Percentiles rank a stretch among this genome's conserved stretches.
Evolutionary conservation across 176 grass and related monocot species (phyloP).

Genomic region (Triticum aestivum): DNA sequence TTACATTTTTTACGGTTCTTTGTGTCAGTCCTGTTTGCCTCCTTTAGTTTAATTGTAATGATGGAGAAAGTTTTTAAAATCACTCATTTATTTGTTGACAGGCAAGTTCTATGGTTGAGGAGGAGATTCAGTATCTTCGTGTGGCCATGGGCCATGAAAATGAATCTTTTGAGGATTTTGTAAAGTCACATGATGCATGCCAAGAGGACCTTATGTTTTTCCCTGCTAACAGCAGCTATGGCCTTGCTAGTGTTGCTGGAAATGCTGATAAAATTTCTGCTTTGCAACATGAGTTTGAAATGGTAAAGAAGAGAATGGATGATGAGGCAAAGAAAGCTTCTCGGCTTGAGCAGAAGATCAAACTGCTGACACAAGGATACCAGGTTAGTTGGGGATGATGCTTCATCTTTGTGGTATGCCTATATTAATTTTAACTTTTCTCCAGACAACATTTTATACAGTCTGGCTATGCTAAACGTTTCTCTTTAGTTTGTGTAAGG

Average conservation of each 20-base stretch:
- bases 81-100: conserved; percentile 31
- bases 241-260: conserved; percentile 72
- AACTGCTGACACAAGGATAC: conserved; percentile 87
- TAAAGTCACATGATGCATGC: conserved; percentile 82
- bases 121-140: conserved; percentile 67
- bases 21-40: background rate
- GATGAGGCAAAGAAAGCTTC: conserved; percentile 88
- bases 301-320: conserved; percentile 82
- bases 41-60: background rate
- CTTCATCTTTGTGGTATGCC: background rate
- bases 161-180: conserved; percentile 82
- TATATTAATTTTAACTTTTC: background rate
- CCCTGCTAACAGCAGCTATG: conserved; percentile 62
- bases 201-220: conserved; percentile 95
- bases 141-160: conserved; percentile 81
- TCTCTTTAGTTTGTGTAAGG: background rate
- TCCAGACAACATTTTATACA: background rate
- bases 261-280: conserved; percentile 75
- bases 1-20: background rate
- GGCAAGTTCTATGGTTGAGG: conserved; percentile 77
- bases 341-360: conserved; percentile 87
- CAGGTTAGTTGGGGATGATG: conserved; percentile 49
- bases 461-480: background rate
- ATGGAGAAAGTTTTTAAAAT: conserved; percentile 15
- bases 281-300: conserved; percentile 88